Evolutionary conservation across 2,329 filamentous ascomycete genomes (phyloP).

Genomic region (Xylaria sp.): DNA sequence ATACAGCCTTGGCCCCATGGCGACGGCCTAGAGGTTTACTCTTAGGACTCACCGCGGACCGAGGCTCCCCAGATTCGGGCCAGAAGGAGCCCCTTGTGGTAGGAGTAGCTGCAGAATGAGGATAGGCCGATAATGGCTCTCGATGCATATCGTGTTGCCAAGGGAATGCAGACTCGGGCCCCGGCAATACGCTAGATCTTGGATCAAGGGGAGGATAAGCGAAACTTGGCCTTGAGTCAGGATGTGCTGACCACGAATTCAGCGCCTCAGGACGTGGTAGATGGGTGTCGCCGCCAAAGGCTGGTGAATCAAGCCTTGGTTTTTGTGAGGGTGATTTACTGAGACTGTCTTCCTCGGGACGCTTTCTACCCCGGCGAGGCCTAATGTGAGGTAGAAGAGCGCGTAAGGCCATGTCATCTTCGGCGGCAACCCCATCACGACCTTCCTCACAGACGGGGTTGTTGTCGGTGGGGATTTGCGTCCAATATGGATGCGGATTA

Average conservation of each 20-base stretch:
- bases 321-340: slow-evolving; percentile 61
- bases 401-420: slow-evolving; percentile 87
- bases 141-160: slow-evolving; percentile 61
- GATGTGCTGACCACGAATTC: slow-evolving; percentile 56
- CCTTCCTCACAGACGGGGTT: slow-evolving; percentile 68
- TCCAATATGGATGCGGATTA: slow-evolving; percentile 80
- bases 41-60: slow-evolving; percentile 72
- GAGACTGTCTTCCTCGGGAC: slow-evolving; percentile 65
- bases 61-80: slow-evolving; percentile 66
- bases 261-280: slow-evolving; percentile 56
- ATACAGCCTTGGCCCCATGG: slow-evolving; percentile 83
- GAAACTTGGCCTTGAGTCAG: slow-evolving; percentile 48
- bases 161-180: slow-evolving; percentile 44
- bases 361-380: slow-evolving; percentile 66
- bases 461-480: slow-evolving; percentile 69
- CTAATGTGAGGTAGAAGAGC: slow-evolving; percentile 80
- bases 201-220: slow-evolving; percentile 47
- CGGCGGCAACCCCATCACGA: slow-evolving; percentile 80
- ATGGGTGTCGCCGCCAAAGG: slow-evolving; percentile 46
- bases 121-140: slow-evolving; percentile 72
- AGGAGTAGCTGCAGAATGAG: slow-evolving; percentile 79
- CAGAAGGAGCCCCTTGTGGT: slow-evolving; percentile 59
- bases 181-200: slow-evolving; percentile 45
- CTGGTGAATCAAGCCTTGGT: slow-evolving; percentile 60
- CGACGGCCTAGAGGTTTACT: slow-evolving; percentile 59